Evolutionary conservation across 2,329 filamentous ascomycete species (phyloP).

Genomic region (Balansia obtecta): DNA sequence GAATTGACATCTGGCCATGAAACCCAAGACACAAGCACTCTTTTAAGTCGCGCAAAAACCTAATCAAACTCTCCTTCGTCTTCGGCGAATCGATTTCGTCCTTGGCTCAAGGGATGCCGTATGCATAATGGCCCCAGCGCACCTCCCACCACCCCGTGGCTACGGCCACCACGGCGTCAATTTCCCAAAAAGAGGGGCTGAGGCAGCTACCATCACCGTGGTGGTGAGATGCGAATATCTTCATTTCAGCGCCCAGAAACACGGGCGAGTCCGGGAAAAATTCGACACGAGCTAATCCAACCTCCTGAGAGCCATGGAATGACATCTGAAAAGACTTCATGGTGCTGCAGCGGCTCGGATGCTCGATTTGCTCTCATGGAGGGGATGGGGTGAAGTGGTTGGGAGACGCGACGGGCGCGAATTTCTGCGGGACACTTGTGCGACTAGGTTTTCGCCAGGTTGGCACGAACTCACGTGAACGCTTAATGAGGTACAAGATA

Average conservation of each 20-base stretch:
- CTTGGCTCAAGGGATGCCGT: conserved; percentile 2
- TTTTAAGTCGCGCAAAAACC: background rate
- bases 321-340: conserved; percentile 12
- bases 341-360: conserved; percentile 13
- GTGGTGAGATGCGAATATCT: conserved; percentile 3
- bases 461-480: conserved; percentile 33
- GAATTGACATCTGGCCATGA: background rate
- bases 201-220: conserved; percentile 9
- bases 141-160: conserved; percentile 5
- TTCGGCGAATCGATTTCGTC: background rate
- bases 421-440: conserved; percentile 22
- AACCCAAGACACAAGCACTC: background rate
- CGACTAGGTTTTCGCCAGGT: conserved; percentile 23
- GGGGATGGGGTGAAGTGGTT: conserved; percentile 27
- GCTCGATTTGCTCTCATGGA: conserved; percentile 14
- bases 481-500: conserved; percentile 3
- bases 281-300: background rate
- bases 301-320: conserved; percentile 8
- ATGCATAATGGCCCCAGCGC: conserved; percentile 1
- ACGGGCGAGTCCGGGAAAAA: conserved; percentile 14
- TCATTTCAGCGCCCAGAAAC: conserved; percentile 12
- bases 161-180: conserved; percentile 10
- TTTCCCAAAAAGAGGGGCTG: conserved; percentile 11
- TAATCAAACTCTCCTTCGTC: background rate
- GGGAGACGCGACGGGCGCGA: conserved; percentile 33